Evolutionary conservation across 768 basidiomycete species (phyloP).

Genomic region (Leccinum truebloodii): DNA sequence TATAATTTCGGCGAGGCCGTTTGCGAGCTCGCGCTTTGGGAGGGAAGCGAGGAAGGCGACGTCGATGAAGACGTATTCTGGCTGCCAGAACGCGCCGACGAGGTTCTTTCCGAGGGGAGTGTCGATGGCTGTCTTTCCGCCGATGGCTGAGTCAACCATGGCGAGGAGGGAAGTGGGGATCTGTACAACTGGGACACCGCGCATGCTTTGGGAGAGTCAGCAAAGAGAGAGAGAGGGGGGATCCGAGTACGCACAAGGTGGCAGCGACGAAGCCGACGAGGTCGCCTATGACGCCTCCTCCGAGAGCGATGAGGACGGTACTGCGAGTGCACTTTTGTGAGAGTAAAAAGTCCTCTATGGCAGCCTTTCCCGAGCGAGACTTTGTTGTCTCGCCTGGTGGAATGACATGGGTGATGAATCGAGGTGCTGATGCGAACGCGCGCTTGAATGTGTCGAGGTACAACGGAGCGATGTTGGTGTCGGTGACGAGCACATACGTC

Average conservation of each 20-base stretch:
- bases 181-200: constrained; percentile 93
- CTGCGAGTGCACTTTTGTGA: constrained; percentile 88
- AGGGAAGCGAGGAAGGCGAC: constrained; percentile 94
- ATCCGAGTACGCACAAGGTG: constrained; percentile 70
- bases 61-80: constrained; percentile 96
- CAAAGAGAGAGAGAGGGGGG: background rate
- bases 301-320: constrained; percentile 89
- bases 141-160: constrained; percentile 98
- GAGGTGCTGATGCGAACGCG: constrained; percentile 46
- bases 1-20: constrained; percentile 98
- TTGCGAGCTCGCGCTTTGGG: constrained; percentile 91
- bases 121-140: constrained; percentile 99
- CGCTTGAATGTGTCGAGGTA: constrained; percentile 67
- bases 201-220: constrained; percentile 68
- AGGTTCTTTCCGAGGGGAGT: constrained; percentile 98
- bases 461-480: constrained; percentile 83
- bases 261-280: constrained; percentile 95
- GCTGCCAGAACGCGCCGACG: constrained; percentile 98
- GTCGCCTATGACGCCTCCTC: constrained; percentile 97
- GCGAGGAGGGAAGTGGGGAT: constrained; percentile 95
- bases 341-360: constrained; percentile 91
- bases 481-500: constrained; percentile 90
- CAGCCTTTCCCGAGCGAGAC: constrained; percentile 86
- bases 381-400: constrained; percentile 94
- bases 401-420: constrained; percentile 79